phyloP scores from a whole-genome alignment of 257 asterid genomes.

The Salvia splendens region DNA sequence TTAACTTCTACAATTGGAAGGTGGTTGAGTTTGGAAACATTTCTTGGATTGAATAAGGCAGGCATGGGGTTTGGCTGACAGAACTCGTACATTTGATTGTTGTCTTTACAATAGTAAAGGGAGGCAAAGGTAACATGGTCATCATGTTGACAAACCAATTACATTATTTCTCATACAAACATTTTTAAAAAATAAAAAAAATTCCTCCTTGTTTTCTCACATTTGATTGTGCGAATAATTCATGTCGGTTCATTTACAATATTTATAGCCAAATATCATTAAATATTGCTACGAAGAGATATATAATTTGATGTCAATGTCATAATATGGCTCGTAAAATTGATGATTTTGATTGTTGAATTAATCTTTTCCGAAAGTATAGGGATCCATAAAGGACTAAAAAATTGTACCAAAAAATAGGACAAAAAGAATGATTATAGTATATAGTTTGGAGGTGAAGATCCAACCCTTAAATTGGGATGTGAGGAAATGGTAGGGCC shows the following conservation, averaged over 20 bases:
- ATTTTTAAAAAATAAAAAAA: no score
- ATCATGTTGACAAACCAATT: conserved; percentile 37
- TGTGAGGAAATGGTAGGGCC: conserved; percentile 42
- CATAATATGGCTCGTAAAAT: not conserved
- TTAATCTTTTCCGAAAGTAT: conserved; percentile 10
- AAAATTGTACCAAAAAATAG: conserved; percentile 23
- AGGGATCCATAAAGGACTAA: conserved; percentile 8
- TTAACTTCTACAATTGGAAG: not conserved
- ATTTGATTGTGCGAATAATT: not conserved
- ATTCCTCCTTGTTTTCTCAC: not conserved
- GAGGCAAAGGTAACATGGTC: conserved; percentile 70
- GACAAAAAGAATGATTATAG: not conserved
- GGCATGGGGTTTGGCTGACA: conserved; percentile 31
- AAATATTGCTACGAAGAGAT: not conserved
- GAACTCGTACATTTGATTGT: conserved; percentile 32
- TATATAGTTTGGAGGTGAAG: not conserved
- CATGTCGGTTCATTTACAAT: not conserved
- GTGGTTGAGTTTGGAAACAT: conserved; percentile 14
- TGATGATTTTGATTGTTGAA: not conserved
- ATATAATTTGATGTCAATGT: not conserved
- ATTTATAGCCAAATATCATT: no score
- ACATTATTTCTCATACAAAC: conserved; percentile 31
- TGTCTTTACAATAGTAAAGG: conserved; percentile 39
- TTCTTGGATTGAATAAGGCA: conserved; percentile 31
- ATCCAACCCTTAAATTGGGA: not conserved